phyloP scores from a whole-genome alignment of 2,329 filamentous ascomycete genomes.

The Diaporthe velutina region DNA sequence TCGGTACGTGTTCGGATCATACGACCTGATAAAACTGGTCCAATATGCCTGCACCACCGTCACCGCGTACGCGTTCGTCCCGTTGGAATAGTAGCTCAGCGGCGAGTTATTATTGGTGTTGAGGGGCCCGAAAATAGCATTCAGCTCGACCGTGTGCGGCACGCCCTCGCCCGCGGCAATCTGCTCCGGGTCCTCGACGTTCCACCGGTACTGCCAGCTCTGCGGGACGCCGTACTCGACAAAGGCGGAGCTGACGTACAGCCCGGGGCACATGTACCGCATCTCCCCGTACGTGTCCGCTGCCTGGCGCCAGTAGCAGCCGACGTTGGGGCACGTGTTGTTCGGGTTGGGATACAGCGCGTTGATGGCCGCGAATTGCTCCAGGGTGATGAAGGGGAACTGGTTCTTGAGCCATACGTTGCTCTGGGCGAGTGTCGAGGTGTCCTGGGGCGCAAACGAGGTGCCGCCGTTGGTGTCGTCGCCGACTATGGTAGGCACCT shows the following conservation, averaged over 20 bases:
- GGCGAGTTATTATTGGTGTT: constrained; percentile 65
- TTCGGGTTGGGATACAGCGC: constrained; percentile 66
- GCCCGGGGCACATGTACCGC: constrained; percentile 73
- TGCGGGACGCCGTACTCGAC: constrained; percentile 51
- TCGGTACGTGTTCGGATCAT: constrained; percentile 73
- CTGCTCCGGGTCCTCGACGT: constrained; percentile 71
- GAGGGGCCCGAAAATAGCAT: constrained; percentile 75
- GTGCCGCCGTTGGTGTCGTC: constrained; percentile 77
- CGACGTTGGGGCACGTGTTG: constrained; percentile 59
- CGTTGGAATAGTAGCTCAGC: constrained; percentile 64
- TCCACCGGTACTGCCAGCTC: constrained; percentile 78
- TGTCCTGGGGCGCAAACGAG: constrained; percentile 65
- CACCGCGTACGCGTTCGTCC: constrained; percentile 69
- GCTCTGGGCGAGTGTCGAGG: constrained; percentile 60
- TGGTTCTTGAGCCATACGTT: constrained; percentile 69
- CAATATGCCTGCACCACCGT: constrained; percentile 78
- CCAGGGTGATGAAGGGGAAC: constrained; percentile 65
- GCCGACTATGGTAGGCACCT: constrained; percentile 47
- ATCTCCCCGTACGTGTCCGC: constrained; percentile 74
- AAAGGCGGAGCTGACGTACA: constrained; percentile 63
- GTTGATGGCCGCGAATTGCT: constrained; percentile 66
- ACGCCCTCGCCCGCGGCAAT: constrained; percentile 71
- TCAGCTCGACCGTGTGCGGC: constrained; percentile 75
- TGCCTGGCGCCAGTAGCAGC: constrained; percentile 70
- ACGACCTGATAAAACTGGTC: constrained; percentile 77